Evolutionary conservation across 148 eudicot genomes (phyloP), one percentile per base, ranked within the genome.

Genomic region (Silene latifolia): DNA sequence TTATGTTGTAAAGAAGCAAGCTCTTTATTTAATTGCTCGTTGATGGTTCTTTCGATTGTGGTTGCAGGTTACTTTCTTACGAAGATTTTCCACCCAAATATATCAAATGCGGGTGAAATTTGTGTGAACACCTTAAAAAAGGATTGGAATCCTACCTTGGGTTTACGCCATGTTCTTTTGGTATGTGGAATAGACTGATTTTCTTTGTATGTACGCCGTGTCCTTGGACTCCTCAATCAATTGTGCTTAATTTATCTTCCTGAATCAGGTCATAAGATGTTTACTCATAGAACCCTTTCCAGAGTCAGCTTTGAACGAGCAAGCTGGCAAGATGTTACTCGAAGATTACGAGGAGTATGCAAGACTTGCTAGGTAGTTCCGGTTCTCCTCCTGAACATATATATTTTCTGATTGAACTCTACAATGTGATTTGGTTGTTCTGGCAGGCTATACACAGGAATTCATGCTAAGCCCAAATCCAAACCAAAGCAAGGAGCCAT

Each of bases 331-430:
- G 79, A 85, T 94, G 98, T 85, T 94, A 18, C 97, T 94, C 73
- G 98, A 94, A 76, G 78, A 94, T 66, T 94, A 94, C 42, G 97
- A 94, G 35, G 98, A 94, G 81, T 94, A 94, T 82, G 98, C 98
- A 54, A 84, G 93, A 76, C 93, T 81, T 85, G 98, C 98, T 23
- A 92, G 93, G 98, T 85, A 64, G 7, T n/a, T 72, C 29, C 48
- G 4, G 6, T 21, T 72, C 46, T 60, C 10, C 42, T 61, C 12
- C 5, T 51, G 56, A 51, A 51, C 53, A 48, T 48, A 12, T 8
- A 48, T 27, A 27, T 27, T 3, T 60, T 77, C n/a, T 73, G 44
- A 67, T 39, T 7, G 44, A 39, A 39, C 44, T 61, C 5, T 6
- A 2, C 13, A 27, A 4, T 47, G 25, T 69, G 20, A 20, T 59